These are phyloP conservation scores for Parasitella parasitica DNA, from an alignment of 371 early-diverging fungal species.

Conservation along the genomic window DNA sequence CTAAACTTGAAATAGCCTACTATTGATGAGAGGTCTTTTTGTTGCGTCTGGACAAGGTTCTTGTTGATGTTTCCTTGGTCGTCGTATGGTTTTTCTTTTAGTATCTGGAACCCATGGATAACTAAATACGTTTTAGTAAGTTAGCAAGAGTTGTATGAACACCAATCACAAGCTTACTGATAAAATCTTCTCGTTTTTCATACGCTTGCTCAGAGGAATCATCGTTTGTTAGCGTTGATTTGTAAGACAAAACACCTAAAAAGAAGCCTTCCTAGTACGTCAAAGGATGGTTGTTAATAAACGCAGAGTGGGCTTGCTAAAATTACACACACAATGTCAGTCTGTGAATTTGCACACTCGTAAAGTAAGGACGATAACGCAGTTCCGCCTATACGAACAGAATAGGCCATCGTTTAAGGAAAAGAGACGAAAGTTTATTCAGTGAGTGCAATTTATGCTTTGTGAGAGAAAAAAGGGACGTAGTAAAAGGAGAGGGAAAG, in stretches of 20 bases:
- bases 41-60: not conserved
- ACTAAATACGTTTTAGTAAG: no score
- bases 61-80: constrained; percentile 7
- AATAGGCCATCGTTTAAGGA: constrained; percentile 9
- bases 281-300: not conserved
- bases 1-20: constrained; percentile 25
- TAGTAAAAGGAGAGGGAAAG: not conserved
- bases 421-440: not conserved
- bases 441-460: not conserved
- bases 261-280: constrained; percentile 25
- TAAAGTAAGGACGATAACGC: constrained; percentile 21
- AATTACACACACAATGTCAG: constrained; percentile 15
- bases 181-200: constrained; percentile 19
- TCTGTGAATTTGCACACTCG: constrained; percentile 21
- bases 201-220: constrained; percentile 17
- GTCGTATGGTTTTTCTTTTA: constrained; percentile 18
- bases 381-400: constrained; percentile 22
- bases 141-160: no score
- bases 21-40: constrained; percentile 1
- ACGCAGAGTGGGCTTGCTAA: not conserved
- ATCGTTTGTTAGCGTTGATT: constrained; percentile 10
- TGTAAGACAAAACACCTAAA: constrained; percentile 12
- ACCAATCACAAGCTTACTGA: no score
- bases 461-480: not conserved
- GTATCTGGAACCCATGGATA: constrained; percentile 24